Conservation (phyloP, 1,284 basidiomycete species). For the Pyrrhoderma noxium region DNA sequence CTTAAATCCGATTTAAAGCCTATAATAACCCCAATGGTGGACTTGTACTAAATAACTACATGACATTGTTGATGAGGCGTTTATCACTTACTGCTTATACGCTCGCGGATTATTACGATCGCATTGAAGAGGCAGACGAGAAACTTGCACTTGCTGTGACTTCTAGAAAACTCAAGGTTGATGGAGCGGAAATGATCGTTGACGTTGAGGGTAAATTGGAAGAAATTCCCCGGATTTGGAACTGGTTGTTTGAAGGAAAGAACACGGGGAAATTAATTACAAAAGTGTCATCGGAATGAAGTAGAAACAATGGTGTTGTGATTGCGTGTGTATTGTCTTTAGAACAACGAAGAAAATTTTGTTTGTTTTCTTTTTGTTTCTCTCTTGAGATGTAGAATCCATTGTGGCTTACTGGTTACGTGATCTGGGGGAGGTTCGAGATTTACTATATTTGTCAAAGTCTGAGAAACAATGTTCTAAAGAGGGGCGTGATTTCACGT, state of each 20-base stretch:
- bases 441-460: too few species aligned
- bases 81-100: slow-evolving; percentile 34
- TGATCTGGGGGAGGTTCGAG: too few species aligned
- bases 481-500: too few species aligned
- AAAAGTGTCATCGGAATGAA: slow-evolving; percentile 19
- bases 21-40: slow-evolving; percentile 21
- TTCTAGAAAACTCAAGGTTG: slow-evolving; percentile 25
- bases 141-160: slow-evolving; percentile 23
- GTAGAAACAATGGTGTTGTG: too few species aligned
- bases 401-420: too few species aligned
- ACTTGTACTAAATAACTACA: slow-evolving; percentile 21
- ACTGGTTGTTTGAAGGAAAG: slow-evolving; percentile 26
- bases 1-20: slow-evolving; percentile 15
- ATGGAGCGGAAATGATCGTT: slow-evolving; percentile 27
- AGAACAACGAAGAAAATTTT: too few species aligned
- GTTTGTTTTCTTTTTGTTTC: too few species aligned
- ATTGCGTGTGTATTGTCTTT: too few species aligned
- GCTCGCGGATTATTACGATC: slow-evolving; percentile 26
- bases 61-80: slow-evolving; percentile 31
- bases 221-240: slow-evolving; percentile 27
- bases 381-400: too few species aligned
- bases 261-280: slow-evolving; percentile 30
- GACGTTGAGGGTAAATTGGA: slow-evolving; percentile 23
- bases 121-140: slow-evolving; percentile 16
- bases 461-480: too few species aligned